phyloP scores from a whole-genome alignment of 768 basidiomycete species.

The Cystofilobasidium bisporidii region DNA sequence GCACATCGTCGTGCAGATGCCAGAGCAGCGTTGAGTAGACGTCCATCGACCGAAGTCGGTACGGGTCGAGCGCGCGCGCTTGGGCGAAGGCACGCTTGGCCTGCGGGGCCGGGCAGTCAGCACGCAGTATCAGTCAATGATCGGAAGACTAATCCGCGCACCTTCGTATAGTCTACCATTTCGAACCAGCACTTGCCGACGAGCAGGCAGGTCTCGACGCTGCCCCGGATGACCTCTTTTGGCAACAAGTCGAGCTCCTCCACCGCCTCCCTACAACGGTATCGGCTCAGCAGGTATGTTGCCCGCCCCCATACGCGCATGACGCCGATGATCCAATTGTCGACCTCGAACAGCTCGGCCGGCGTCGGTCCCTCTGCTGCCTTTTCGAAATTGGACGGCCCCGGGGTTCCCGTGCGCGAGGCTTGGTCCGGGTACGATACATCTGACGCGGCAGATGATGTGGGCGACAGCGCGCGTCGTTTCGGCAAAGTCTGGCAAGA shows the following conservation, averaged over 20 bases:
- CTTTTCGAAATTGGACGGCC: background rate
- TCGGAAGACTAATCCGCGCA: conserved; percentile 44
- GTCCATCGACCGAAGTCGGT: conserved; percentile 85
- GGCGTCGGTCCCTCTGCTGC: conserved; percentile 33
- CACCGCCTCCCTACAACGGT: conserved; percentile 65
- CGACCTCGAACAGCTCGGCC: conserved; percentile 60
- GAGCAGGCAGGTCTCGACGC: conserved; percentile 69
- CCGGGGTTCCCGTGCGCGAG: conserved; percentile 41
- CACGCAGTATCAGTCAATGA: background rate
- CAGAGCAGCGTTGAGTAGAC: conserved; percentile 90
- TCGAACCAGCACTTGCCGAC: conserved; percentile 84
- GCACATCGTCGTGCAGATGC: conserved; percentile 77
- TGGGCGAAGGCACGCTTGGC: conserved; percentile 81
- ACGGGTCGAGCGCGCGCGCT: conserved; percentile 75
- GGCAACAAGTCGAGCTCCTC: conserved; percentile 69
- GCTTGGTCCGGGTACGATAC: background rate
- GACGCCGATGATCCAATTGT: conserved; percentile 71
- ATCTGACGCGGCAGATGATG: conserved; percentile 11
- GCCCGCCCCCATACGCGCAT: conserved; percentile 74
- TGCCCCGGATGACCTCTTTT: conserved; percentile 55
- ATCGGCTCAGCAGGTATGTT: conserved; percentile 60
- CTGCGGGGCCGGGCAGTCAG: conserved; percentile 43
- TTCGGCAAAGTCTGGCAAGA: conserved; percentile 1
- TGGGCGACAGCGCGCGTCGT: background rate
- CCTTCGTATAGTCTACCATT: conserved; percentile 73